Evolutionary conservation across 257 asterid species (phyloP), one percentile per base, ranked within the genome.

Genomic region (Plantago major): DNA sequence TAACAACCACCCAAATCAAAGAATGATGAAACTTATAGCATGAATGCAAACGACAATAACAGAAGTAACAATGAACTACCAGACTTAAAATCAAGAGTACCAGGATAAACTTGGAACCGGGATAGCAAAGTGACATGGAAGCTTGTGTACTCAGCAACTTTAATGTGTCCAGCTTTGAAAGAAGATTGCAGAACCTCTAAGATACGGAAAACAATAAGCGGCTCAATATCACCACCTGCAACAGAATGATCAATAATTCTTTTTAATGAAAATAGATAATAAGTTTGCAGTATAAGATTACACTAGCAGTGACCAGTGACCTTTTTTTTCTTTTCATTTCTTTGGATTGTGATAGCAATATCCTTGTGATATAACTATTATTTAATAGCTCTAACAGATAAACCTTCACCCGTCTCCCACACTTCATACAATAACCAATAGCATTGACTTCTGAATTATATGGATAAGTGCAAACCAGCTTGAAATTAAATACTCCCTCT

Each of bases 101-200:
- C 96, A 1, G 95, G 89, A 81, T 71, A 70, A 68, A 78, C 87
- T 68, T 57, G 78, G 78, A 86, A 86, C 67, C 64, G 90, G 26
- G 94, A 78, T 65, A 92, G 86, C 67, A 92, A 68, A 45, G 99
- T 89, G 74, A 86, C 65, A 57, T 72, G 82, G 79, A 92, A 83
- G 80, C 99, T 87, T 64, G 79, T 71, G 71, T 89, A 84, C 71
- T 89, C 96, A 46, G 86, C 86, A 71, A 74, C 68, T 70, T 64
- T 73, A 74, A 92, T 79, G 70, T 81, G 95, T 54, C 99, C 96
- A 63, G 83, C 87, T 78, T 72, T 83, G 67, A 76, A 89, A 46
- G 88, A 82, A 53, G 89, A 81, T 64, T 83, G 85, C 67, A 92
- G 75, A 74, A 92, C 82, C 72, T 92, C 95, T 58, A 86, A 53